A percentile compares a stretch with the other conserved stretches of the same genome.
Evolutionary conservation across 345 rosid species (phyloP).

Genomic region (Eucalyptus pauciflora): DNA sequence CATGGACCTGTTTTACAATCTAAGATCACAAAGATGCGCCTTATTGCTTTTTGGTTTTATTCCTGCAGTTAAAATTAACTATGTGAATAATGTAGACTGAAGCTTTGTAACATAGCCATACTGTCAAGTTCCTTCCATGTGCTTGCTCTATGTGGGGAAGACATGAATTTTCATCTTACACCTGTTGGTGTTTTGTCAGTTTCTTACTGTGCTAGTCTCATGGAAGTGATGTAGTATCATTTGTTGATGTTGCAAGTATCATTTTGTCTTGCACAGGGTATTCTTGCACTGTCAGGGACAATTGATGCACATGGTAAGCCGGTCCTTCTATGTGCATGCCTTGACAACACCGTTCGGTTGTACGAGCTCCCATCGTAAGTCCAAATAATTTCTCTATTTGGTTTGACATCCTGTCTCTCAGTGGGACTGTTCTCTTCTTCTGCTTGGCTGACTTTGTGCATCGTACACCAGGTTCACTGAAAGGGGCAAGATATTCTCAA

Average conservation of each 20-base stretch:
- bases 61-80: background rate
- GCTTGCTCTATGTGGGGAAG: background rate
- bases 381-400: background rate
- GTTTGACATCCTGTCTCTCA: background rate
- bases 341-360: conserved; percentile 21
- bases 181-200: background rate
- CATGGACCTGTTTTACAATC: background rate
- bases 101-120: background rate
- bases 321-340: conserved; percentile 25
- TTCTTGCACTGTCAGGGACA: conserved; percentile 21
- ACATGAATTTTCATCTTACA: background rate
- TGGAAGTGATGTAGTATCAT: background rate
- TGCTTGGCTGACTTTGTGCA: background rate
- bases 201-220: background rate
- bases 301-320: conserved; percentile 30
- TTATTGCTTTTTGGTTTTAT: background rate
- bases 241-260: background rate
- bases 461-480: conserved; percentile 17
- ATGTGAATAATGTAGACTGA: background rate
- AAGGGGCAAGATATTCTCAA: conserved; percentile 38
- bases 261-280: conserved; percentile 13
- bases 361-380: conserved; percentile 41
- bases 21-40: background rate
- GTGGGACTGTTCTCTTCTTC: background rate
- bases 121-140: background rate